Conservation (phyloP, 345 rosid species). For the Eutrema yunnanense region DNA sequence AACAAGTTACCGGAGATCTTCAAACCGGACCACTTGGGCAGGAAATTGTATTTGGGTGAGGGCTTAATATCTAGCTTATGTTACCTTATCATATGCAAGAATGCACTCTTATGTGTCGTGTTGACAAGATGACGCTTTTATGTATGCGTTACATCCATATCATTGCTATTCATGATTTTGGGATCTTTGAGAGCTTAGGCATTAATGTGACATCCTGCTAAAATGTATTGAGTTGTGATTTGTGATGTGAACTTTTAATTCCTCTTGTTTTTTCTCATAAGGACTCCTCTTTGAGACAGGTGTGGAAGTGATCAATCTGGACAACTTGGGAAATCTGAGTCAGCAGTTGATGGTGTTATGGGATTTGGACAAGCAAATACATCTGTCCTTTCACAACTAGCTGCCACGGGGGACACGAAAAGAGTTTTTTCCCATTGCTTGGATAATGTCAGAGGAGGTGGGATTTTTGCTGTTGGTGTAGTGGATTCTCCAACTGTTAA, state of each 20-base stretch:
- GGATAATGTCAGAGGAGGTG: conserved; percentile 70
- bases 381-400: conserved; percentile 80
- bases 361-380: conserved; percentile 90
- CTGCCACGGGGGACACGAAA: conserved; percentile 56
- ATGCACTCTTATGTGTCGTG: not conserved
- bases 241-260: not conserved
- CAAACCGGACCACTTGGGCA: conserved; percentile 42
- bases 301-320: conserved; percentile 82
- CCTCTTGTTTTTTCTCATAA: not conserved
- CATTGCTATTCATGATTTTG: not conserved
- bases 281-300: conserved; percentile 29
- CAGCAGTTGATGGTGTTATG: conserved; percentile 84
- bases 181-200: too few species aligned
- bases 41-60: conserved; percentile 66
- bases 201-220: not conserved
- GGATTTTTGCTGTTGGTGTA: conserved; percentile 74
- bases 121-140: not conserved
- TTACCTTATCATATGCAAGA: not conserved
- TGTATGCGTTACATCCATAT: not conserved
- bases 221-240: not conserved
- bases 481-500: conserved; percentile 59
- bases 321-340: conserved; percentile 47
- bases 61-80: not conserved
- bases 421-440: conserved; percentile 76
- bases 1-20: conserved; percentile 49